Conservation (phyloP, 1,284 basidiomycete genomes). For the Sanghuangporus baumii region DNA sequence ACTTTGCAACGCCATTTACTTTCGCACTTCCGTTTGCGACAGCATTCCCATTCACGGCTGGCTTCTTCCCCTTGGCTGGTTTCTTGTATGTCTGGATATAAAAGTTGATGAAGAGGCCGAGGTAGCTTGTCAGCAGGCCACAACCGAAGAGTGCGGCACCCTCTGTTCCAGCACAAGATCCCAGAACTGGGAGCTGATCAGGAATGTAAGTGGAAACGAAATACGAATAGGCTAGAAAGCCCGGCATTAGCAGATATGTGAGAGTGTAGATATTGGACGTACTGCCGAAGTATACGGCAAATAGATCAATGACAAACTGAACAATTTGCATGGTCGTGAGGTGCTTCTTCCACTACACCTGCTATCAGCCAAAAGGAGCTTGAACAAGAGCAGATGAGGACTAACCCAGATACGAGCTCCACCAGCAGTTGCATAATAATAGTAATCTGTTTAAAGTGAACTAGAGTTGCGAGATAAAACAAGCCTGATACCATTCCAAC, state of each 20-base stretch:
- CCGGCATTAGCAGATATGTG: conserved; percentile 13
- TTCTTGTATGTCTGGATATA: conserved; percentile 82
- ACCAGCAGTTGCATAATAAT: conserved; percentile 95
- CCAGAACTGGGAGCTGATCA: conserved; percentile 56
- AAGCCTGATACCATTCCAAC: conserved; percentile 32
- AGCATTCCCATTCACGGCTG: conserved; percentile 32
- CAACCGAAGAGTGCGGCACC: conserved; percentile 88
- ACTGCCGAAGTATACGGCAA: conserved; percentile 92
- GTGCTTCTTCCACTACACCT: conserved; percentile 88
- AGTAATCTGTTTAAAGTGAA: conserved; percentile 66
- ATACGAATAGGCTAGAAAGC: conserved; percentile 71
- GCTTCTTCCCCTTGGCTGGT: conserved; percentile 39
- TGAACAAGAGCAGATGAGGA: conserved; percentile 11
- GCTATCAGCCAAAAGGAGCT: conserved; percentile 12
- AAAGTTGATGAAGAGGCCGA: conserved; percentile 89
- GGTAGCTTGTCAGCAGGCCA: conserved; percentile 81
- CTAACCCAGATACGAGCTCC: conserved; percentile 92
- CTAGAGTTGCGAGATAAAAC: neutral
- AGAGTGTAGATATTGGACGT: conserved; percentile 32
- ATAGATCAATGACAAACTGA: conserved; percentile 90
- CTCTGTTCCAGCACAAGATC: conserved; percentile 87
- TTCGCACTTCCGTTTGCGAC: conserved; percentile 24
- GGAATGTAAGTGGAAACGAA: conserved; percentile 64
- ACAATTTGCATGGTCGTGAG: conserved; percentile 93
- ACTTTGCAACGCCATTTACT: conserved; percentile 28